These are phyloP conservation scores for Glutinoglossum americanum DNA, from an alignment of 495 filamentous ascomycete species.

Conservation along the genomic window DNA sequence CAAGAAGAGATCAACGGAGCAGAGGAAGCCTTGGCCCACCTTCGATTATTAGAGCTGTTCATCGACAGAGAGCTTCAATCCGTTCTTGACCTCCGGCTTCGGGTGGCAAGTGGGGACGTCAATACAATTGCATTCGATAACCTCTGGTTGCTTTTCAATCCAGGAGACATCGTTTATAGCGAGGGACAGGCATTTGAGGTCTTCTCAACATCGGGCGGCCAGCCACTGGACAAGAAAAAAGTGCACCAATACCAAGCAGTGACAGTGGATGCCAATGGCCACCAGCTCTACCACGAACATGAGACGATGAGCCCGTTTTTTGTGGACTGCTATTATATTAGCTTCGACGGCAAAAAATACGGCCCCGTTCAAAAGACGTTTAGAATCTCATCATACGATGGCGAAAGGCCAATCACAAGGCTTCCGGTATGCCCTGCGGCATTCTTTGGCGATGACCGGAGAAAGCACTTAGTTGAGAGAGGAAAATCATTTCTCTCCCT, in stretches of 20 bases:
- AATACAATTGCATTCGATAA: not conserved
- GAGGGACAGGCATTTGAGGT: not conserved
- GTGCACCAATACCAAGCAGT: not conserved
- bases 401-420: slow-evolving; percentile 15
- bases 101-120: not conserved
- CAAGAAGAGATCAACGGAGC: not conserved
- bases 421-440: slow-evolving; percentile 19
- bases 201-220: not conserved
- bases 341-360: slow-evolving; percentile 21
- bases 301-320: slow-evolving; percentile 4
- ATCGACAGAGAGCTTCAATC: not conserved
- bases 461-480: slow-evolving; percentile 7
- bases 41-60: not conserved
- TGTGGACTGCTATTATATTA: slow-evolving; percentile 18
- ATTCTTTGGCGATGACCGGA: slow-evolving; percentile 5
- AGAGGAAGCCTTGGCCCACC: not conserved
- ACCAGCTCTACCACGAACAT: not conserved
- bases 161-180: not conserved
- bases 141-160: not conserved
- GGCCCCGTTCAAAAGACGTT: slow-evolving; percentile 17
- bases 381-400: slow-evolving; percentile 16
- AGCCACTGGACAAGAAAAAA: not conserved
- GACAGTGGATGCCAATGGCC: not conserved
- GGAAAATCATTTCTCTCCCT: not conserved
- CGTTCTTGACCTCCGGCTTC: not conserved